Base-by-base conservation (phyloP, 306 rosid species). In the Vigna hirtella region DNA sequence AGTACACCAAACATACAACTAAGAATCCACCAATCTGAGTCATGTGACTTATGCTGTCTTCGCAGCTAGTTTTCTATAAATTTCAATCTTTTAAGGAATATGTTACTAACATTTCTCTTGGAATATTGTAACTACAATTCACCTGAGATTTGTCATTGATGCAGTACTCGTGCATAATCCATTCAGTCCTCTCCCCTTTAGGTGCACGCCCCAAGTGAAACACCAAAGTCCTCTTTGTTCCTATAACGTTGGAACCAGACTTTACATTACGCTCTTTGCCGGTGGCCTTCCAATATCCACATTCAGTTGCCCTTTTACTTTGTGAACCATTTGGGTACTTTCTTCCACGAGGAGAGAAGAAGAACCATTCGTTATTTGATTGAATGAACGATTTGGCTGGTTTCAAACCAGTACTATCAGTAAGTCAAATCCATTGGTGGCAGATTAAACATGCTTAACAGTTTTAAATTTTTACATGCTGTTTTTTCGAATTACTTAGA, bases 121-220 rank as follows among this genome's bases (percentile, higher is more conserved):
- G 7, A 28, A 13, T 45, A 22, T 64, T 63, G 48, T 34, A 17
- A 66, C 24, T 30, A 79, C 36, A 67, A 80, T 20, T 83, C 74
- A 89, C 98, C 93, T 91, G 99, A 52, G 96, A 81, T 80, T 83
- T 91, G 70, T 87, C 96, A 11, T 55, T 84, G 79, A 88, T 51
- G 85, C 92, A 89, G 63, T 95, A 95, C 70, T 95, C 98, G 5
- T 95, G 98, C 98, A 95, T 88, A 42, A 95, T 92, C 98, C 98
- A 95, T 80, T 92, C 98, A 5, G 98, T 95, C 49, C 98, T 87
- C 65, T 95, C 98, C 17, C 97, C 98, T 85, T 86, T 95, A 0
- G 98, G 98, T 7, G 98, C 98, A 59, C 98, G 98, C 2, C 98
- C 98, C 6, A 82, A 42, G 76, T 95, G 98, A 88, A 92, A 95